Percentiles rank a stretch among this genome's conserved stretches.
Conservation (phyloP, 306 rosid genomes). For the Albizia julibrissin region DNA sequence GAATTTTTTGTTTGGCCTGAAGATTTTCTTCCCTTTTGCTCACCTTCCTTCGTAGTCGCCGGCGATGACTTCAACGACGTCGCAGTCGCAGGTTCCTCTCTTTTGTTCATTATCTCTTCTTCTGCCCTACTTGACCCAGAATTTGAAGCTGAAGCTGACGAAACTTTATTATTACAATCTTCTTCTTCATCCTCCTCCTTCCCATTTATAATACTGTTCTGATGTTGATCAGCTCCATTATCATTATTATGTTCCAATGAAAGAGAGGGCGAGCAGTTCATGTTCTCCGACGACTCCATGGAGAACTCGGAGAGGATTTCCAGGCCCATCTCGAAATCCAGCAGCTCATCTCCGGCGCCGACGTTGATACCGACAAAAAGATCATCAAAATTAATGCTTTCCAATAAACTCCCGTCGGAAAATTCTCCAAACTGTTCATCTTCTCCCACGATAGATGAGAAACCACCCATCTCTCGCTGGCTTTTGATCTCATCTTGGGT, state of each 20-base stretch:
- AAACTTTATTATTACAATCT: conserved; percentile 32
- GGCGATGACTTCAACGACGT: conserved; percentile 21
- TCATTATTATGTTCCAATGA: conserved; percentile 35
- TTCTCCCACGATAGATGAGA: conserved; percentile 44
- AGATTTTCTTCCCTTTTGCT: conserved; percentile 54
- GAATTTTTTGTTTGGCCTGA: conserved; percentile 55
- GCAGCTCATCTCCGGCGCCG: conserved; percentile 57
- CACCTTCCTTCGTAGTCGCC: conserved; percentile 31
- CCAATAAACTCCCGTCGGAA: conserved; percentile 59
- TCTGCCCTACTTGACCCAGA: conserved; percentile 34
- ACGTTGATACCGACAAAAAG: conserved; percentile 61
- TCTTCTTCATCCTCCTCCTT: conserved; percentile 38
- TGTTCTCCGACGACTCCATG: conserved; percentile 55
- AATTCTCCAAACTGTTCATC: conserved; percentile 58
- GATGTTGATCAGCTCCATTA: background rate
- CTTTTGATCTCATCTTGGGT: conserved; percentile 50
- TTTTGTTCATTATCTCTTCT: conserved; percentile 45
- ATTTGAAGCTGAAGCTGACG: conserved; percentile 33
- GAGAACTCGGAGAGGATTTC: conserved; percentile 73
- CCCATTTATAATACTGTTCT: background rate
- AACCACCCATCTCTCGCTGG: conserved; percentile 60
- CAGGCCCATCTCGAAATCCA: conserved; percentile 78
- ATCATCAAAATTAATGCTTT: conserved; percentile 77
- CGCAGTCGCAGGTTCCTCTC: conserved; percentile 14
- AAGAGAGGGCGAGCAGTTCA: conserved; percentile 32